Evolutionary conservation across 2,329 filamentous ascomycete genomes (phyloP), one percentile per base, ranked within the genome.

Genomic region (Penicillium sp.): DNA sequence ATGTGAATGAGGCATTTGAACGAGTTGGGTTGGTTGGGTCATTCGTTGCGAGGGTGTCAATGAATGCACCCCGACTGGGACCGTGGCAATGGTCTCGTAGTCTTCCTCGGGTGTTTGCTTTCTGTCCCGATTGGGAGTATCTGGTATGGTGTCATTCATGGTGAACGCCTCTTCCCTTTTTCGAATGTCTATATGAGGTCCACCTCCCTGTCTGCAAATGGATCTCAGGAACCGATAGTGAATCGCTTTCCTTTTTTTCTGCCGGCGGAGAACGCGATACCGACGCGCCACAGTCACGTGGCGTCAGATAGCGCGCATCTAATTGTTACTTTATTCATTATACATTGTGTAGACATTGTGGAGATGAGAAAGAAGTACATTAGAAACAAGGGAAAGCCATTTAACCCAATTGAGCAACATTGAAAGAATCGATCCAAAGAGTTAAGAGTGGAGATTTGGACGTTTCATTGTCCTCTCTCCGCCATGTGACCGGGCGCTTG

Each of bases 21-120:
- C 73, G 33, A 86, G 75, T 66, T 88, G 86, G 11, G 84, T 88
- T 0, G 86, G 85, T 65, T 88, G 86, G 14, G 85, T 88, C 63
- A 71, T 77, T 77, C 54, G 80, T 75, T 73, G 83, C 72, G 58
- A 83, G 78, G 70, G 82, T 59, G 67, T 77, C 43, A 70, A 62
- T 56, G 68, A 62, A 63, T 72, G 72, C 54, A 71, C 71, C 62
- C 63, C 64, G 55, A 63, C 57, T 66, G 83, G 78, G 60, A 81
- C 58, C 11, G 81, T 83, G 59, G 77, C 78, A 51, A 82, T 68
- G 11, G 81, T 83, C 58, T 84, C 78, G 65, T 79, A 67, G 55
- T 73, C 72, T 25, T 62, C 66, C 43, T 75, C 76, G 51, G 66
- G 62, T 29, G 72, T 67, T 58, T 65, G 60, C 62, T 69, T 68